Conservation (phyloP, 257 asterid species). For the Solanum gandarillasii region DNA sequence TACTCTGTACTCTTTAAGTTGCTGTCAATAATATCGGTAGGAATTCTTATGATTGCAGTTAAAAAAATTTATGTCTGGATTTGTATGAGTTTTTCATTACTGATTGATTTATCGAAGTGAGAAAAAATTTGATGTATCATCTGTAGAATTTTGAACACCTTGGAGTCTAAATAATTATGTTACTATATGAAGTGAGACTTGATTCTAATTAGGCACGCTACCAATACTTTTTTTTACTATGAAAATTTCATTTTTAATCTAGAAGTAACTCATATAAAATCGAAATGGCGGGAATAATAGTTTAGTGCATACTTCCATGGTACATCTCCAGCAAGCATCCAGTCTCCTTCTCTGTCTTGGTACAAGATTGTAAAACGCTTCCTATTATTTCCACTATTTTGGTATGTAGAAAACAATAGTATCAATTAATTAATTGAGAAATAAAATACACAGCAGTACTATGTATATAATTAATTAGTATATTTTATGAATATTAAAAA, state of each 20-base stretch:
- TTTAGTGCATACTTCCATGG: slow-evolving; percentile 41
- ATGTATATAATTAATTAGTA: too few relatives aligned
- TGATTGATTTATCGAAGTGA: neutral
- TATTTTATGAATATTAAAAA: too few relatives aligned
- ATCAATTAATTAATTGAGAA: neutral
- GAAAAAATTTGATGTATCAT: neutral
- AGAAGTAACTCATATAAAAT: too few relatives aligned
- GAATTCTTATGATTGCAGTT: neutral
- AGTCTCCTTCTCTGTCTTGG: slow-evolving; percentile 46
- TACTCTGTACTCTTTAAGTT: neutral
- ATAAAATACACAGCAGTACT: too few relatives aligned
- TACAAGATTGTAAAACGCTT: slow-evolving; percentile 30
- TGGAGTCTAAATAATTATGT: neutral
- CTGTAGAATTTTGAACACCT: neutral
- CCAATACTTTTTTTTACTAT: too few relatives aligned
- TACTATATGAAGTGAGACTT: neutral
- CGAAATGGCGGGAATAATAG: too few relatives aligned
- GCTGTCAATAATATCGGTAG: neutral
- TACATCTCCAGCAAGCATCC: slow-evolving; percentile 55
- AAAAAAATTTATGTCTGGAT: neutral
- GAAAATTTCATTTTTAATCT: too few relatives aligned
- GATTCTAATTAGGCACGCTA: neutral
- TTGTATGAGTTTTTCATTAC: neutral
- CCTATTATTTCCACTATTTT: neutral
- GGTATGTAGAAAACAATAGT: neutral